These are phyloP conservation scores for Sphaerulina vaccinii DNA, from an alignment of 2,329 filamentous ascomycete species.

Conservation along the genomic window DNA sequence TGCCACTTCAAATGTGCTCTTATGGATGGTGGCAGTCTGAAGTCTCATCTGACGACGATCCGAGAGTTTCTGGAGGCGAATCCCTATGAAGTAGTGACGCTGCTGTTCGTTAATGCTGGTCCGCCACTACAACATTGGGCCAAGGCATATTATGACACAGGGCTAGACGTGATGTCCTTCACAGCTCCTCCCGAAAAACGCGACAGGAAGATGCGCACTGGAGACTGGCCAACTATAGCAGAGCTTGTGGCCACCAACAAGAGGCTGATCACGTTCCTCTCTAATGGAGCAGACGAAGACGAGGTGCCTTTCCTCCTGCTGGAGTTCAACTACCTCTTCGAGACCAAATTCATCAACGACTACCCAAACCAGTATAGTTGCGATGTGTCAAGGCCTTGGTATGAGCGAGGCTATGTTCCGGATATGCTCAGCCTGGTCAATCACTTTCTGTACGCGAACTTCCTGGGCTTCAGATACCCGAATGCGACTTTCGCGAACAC, in stretches of 20 bases:
- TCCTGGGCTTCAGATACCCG: conserved; percentile 45
- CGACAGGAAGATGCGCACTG: conserved; percentile 35
- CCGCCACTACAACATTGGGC: conserved; percentile 48
- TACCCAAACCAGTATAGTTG: conserved; percentile 36
- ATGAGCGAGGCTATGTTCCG: conserved; percentile 39
- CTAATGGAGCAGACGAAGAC: conserved; percentile 42
- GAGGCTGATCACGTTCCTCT: conserved; percentile 47
- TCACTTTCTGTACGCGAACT: conserved; percentile 47
- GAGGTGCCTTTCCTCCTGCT: conserved; percentile 42
- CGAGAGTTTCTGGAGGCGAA: conserved; percentile 27
- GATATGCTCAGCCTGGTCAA: conserved; percentile 49
- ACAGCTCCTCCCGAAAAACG: conserved; percentile 33
- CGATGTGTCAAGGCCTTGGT: conserved; percentile 43
- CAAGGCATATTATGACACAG: conserved; percentile 52
- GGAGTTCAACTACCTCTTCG: conserved; percentile 45
- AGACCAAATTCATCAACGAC: conserved; percentile 44
- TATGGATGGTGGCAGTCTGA: conserved; percentile 31
- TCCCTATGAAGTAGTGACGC: conserved; percentile 29
- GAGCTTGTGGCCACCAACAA: conserved; percentile 44
- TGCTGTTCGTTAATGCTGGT: conserved; percentile 36
- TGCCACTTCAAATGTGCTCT: conserved; percentile 34
- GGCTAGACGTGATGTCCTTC: conserved; percentile 48
- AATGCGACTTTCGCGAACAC: conserved; percentile 41
- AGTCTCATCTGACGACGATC: conserved; percentile 20
- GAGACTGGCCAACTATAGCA: conserved; percentile 45